Evolutionary conservation across 176 grass and related monocot species (phyloP).

Genomic region (Rhynchospora breviuscula): DNA sequence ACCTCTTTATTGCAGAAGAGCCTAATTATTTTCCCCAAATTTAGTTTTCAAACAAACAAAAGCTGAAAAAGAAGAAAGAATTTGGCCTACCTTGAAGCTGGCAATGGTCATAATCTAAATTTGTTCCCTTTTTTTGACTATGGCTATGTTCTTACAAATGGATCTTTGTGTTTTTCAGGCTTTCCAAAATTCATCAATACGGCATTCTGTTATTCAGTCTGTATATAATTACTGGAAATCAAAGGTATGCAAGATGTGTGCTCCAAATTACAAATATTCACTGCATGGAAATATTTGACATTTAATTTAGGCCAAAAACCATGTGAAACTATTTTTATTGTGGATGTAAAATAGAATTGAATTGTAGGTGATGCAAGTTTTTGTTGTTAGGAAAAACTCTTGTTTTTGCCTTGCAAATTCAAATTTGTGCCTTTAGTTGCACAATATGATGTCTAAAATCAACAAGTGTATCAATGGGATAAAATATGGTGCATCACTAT

Average conservation of each 20-base stretch:
- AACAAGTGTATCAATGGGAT: background rate
- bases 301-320: background rate
- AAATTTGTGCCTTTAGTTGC: background rate
- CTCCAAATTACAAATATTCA: constrained; percentile 1
- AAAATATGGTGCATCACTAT: background rate
- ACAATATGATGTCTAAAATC: background rate
- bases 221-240: constrained; percentile 96
- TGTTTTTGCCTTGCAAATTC: background rate
- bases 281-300: background rate
- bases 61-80: background rate
- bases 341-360: background rate
- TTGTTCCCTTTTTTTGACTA: constrained; percentile 9
- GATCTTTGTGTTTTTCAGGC: constrained; percentile 44
- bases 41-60: background rate
- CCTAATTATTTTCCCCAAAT: background rate
- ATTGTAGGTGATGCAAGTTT: background rate
- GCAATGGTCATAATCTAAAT: background rate
- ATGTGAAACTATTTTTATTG: background rate
- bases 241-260: constrained; percentile 53
- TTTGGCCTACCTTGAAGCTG: background rate
- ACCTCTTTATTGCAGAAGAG: background rate
- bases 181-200: constrained; percentile 66
- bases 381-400: background rate
- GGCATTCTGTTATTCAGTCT: constrained; percentile 58
- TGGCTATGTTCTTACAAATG: constrained; percentile 27